These are phyloP conservation scores for Rostrohypoxylon terebratum DNA, from an alignment of 495 filamentous ascomycete species.

Conservation along the genomic window DNA sequence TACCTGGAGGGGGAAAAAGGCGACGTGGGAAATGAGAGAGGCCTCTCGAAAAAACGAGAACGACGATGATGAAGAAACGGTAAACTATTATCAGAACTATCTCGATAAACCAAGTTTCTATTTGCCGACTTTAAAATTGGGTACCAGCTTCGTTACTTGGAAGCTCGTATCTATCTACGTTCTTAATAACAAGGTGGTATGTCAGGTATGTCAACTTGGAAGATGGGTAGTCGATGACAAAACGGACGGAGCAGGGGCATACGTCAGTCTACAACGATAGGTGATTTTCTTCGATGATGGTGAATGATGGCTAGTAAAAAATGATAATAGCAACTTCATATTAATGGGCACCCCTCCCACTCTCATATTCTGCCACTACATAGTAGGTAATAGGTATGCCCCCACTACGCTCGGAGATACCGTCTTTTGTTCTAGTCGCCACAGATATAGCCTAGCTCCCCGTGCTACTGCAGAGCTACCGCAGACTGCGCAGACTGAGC, in stretches of 20 bases:
- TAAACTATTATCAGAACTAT: not conserved
- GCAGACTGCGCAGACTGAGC: not conserved
- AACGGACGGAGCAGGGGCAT: constrained; percentile 39
- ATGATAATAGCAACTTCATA: constrained; percentile 40
- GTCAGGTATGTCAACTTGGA: constrained; percentile 20
- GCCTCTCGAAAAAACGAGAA: not conserved
- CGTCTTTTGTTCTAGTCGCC: constrained; percentile 33
- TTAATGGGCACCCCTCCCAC: constrained; percentile 24
- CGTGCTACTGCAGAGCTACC: constrained; percentile 30
- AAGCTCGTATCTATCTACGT: constrained; percentile 29
- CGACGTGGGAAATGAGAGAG: constrained; percentile 5
- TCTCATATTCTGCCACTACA: not conserved
- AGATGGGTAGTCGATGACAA: constrained; percentile 30
- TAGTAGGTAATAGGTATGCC: too few relatives aligned
- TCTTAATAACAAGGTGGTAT: constrained; percentile 21
- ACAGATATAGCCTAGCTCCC: constrained; percentile 32
- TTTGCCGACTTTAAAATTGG: constrained; percentile 2
- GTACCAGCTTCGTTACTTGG: not conserved
- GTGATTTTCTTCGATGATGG: constrained; percentile 11
- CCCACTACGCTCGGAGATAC: constrained; percentile 38
- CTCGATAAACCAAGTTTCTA: not conserved
- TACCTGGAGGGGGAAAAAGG: not conserved
- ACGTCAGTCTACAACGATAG: constrained; percentile 37
- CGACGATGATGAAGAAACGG: constrained; percentile 9
- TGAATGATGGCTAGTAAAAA: constrained; percentile 30